Percentiles rank a stretch among this genome's conserved stretches.
These are phyloP conservation scores for Calycina herbarum DNA, from an alignment of 2,329 filamentous ascomycete species.

Conservation along the genomic window DNA sequence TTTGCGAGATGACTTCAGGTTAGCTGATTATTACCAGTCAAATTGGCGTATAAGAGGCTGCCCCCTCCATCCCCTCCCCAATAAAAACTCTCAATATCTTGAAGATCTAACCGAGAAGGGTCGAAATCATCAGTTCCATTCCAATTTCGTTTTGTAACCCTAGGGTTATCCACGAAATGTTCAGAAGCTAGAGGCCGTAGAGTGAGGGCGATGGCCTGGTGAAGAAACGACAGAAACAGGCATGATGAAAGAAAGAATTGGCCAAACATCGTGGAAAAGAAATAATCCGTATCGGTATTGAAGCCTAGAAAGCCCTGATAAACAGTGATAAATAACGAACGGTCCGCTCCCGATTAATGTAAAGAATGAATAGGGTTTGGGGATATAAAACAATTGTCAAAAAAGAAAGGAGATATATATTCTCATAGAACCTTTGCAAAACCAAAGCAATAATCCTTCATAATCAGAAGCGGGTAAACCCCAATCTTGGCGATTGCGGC, in stretches of 20 bases:
- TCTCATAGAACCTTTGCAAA: background rate
- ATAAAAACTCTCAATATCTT: conserved; percentile 8
- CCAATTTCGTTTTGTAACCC: background rate
- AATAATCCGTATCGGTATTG: background rate
- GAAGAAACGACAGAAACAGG: conserved; percentile 2
- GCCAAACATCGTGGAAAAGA: background rate
- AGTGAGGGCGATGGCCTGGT: background rate
- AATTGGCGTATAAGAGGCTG: background rate
- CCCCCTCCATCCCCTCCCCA: conserved; percentile 8
- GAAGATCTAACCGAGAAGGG: conserved; percentile 1
- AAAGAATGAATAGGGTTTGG: background rate
- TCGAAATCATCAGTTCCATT: background rate
- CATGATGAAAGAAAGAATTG: conserved; percentile 7
- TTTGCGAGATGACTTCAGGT: background rate
- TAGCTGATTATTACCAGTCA: background rate
- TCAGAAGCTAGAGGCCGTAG: conserved; percentile 4
- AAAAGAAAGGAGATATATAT: background rate
- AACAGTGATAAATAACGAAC: background rate
- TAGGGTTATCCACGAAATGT: conserved; percentile 3
- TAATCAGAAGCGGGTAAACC: background rate
- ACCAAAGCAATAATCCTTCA: background rate
- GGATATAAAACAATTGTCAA: background rate
- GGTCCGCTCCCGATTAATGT: background rate
- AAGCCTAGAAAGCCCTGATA: background rate
- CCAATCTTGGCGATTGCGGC: background rate